Percentiles rank a stretch among this genome's conserved stretches.
Conservation (phyloP, 805 yeast species). For the Scheffersomyces ergatensis region DNA sequence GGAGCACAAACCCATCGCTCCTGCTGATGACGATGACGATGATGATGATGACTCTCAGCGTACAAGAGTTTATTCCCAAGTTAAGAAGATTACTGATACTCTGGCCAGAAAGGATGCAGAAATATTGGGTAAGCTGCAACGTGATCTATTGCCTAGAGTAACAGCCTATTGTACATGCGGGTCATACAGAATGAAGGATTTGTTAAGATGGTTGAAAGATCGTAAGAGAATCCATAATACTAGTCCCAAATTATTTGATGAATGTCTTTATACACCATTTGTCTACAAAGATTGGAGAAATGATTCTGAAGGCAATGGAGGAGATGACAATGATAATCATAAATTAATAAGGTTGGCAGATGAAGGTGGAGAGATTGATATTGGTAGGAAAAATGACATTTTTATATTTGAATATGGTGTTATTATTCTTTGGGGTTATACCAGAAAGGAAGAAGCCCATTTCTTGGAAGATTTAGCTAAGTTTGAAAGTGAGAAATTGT, state of each 20-base stretch:
- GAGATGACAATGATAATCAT: constrained; percentile 14
- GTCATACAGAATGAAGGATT: constrained; percentile 83
- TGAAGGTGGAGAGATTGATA: constrained; percentile 93
- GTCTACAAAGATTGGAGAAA: constrained; percentile 75
- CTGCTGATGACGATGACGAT: constrained; percentile 12
- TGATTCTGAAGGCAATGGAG: constrained; percentile 14
- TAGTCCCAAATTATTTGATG: constrained; percentile 87
- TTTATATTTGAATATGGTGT: constrained; percentile 96
- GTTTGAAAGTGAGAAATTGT: constrained; percentile 88
- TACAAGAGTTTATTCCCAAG: constrained; percentile 71
- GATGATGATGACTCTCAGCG: constrained; percentile 20
- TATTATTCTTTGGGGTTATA: constrained; percentile 95
- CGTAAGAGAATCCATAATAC: constrained; percentile 71
- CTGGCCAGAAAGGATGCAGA: constrained; percentile 95
- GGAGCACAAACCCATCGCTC: not conserved
- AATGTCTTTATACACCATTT: constrained; percentile 91
- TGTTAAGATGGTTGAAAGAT: constrained; percentile 81
- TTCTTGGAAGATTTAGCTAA: constrained; percentile 82
- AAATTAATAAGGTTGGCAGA: constrained; percentile 72
- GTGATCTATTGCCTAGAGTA: constrained; percentile 85
- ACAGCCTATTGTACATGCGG: constrained; percentile 97
- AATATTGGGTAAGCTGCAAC: constrained; percentile 79
- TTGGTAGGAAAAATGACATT: constrained; percentile 76
- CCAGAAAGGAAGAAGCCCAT: constrained; percentile 76
- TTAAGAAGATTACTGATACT: constrained; percentile 75